Evolutionary conservation across 2,329 filamentous ascomycete species (phyloP).

Genomic region (Diaporthe ampelina): DNA sequence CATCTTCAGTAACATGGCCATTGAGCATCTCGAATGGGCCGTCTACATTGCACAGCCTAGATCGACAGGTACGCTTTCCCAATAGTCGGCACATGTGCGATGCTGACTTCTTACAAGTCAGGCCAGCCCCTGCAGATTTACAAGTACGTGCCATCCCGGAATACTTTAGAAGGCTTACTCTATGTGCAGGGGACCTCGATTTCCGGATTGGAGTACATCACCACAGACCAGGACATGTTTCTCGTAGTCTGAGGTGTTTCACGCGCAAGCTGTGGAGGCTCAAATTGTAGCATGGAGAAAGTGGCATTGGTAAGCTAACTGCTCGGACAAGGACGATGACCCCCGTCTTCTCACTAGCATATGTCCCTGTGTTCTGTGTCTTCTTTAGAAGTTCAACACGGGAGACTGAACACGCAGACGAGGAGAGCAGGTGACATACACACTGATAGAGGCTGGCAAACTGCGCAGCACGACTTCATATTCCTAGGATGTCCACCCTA

Average conservation of each 20-base stretch:
- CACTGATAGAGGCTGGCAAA: background rate
- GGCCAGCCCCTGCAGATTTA: background rate
- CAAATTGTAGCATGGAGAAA: background rate
- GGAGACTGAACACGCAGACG: background rate
- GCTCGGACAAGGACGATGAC: background rate
- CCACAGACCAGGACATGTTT: too few relatives aligned
- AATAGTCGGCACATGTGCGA: background rate
- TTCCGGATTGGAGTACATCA: background rate
- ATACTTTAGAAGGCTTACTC: background rate
- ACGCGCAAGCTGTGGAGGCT: background rate
- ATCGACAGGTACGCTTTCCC: background rate
- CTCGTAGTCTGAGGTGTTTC: background rate
- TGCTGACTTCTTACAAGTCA: background rate
- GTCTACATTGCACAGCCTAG: background rate
- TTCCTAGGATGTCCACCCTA: constrained; percentile 20
- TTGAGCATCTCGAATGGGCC: background rate
- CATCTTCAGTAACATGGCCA: background rate
- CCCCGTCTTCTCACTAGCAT: background rate
- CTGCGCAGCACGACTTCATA: constrained; percentile 2
- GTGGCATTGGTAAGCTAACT: background rate
- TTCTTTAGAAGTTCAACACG: background rate
- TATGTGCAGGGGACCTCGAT: background rate
- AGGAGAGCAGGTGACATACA: background rate
- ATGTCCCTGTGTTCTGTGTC: too few relatives aligned
- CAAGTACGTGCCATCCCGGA: background rate